A percentile compares a stretch with the other conserved stretches of the same genome.
Conservation (phyloP, 2,329 filamentous ascomycete genomes). For the Endothia cerciana region DNA sequence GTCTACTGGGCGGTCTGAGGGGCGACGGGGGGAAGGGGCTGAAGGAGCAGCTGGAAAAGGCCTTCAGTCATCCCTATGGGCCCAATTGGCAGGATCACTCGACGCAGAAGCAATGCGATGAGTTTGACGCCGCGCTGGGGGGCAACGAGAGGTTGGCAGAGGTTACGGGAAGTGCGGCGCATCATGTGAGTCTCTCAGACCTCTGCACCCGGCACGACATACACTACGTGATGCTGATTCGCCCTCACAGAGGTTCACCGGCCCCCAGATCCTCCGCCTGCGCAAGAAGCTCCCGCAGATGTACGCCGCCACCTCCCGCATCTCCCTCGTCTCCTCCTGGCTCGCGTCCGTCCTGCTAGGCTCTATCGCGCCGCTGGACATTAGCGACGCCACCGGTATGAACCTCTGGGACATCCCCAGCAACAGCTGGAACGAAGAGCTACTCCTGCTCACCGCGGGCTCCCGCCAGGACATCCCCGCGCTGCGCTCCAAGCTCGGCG, state of each 20-base stretch:
- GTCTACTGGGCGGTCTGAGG: slow-evolving; percentile 60
- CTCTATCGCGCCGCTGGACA: slow-evolving; percentile 84
- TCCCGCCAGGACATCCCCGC: slow-evolving; percentile 56
- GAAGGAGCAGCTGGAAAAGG: slow-evolving; percentile 71
- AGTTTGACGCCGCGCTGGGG: slow-evolving; percentile 77
- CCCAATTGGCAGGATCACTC: slow-evolving; percentile 99
- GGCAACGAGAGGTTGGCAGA: slow-evolving; percentile 70
- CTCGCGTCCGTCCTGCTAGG: slow-evolving; percentile 89
- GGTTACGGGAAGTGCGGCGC: slow-evolving; percentile 87
- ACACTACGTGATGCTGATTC: not conserved
- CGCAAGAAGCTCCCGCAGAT: slow-evolving; percentile 78
- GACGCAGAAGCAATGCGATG: slow-evolving; percentile 88
- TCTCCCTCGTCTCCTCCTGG: slow-evolving; percentile 95
- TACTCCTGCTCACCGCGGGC: slow-evolving; percentile 77
- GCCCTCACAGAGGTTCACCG: slow-evolving; percentile 79
- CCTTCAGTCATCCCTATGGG: slow-evolving; percentile 83
- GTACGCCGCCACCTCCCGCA: slow-evolving; percentile 79
- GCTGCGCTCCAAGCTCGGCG: slow-evolving; percentile 78
- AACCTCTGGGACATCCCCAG: slow-evolving; percentile 90
- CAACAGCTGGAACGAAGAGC: slow-evolving; percentile 72
- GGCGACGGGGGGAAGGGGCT: slow-evolving; percentile 57
- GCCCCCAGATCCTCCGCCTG: slow-evolving; percentile 93
- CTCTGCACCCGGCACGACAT: not conserved
- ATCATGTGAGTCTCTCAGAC: slow-evolving; percentile 67
- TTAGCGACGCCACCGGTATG: slow-evolving; percentile 94